Evolutionary conservation across 2,329 filamentous ascomycete species (phyloP).

Genomic region (Ceratocystis alfenasii): DNA sequence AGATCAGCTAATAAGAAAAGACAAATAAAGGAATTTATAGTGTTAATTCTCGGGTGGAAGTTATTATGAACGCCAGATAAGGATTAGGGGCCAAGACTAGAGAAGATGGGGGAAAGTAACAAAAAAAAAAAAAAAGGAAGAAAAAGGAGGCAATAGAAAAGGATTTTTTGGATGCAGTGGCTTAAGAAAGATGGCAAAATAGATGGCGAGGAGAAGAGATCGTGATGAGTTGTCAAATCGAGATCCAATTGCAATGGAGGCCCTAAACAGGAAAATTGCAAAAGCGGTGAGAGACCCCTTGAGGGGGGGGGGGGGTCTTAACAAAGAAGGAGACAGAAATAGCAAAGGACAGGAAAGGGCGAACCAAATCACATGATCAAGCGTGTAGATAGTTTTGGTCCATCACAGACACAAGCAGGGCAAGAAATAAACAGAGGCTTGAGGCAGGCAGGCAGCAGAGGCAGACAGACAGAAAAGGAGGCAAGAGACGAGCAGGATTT

Average conservation of each 20-base stretch:
- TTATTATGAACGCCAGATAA: constrained; percentile 11
- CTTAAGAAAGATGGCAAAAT: constrained; percentile 22
- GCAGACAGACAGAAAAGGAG: neutral
- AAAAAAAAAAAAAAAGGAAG: constrained; percentile 1
- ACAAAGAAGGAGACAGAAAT: neutral
- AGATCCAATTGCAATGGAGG: constrained; percentile 7
- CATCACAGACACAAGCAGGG: neutral
- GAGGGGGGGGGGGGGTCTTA: neutral
- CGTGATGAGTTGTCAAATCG: constrained; percentile 1
- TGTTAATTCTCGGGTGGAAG: neutral
- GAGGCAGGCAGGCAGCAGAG: neutral
- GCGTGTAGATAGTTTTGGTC: constrained; percentile 7
- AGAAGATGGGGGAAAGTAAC: constrained; percentile 16
- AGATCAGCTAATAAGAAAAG: constrained; percentile 13
- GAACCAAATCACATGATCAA: too few relatives aligned
- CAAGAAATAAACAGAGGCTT: neutral
- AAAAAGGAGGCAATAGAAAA: constrained; percentile 3
- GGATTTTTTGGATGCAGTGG: constrained; percentile 22
- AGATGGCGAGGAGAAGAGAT: constrained; percentile 18
- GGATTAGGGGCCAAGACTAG: constrained; percentile 13
- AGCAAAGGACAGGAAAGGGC: neutral
- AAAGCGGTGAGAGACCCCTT: constrained; percentile 25
- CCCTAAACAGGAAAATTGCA: constrained; percentile 23
- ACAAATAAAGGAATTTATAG: constrained; percentile 17
- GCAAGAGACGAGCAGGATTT: too few relatives aligned